These are phyloP conservation scores for Acer saccharum DNA, from an alignment of 345 rosid species.

Conservation along the genomic window DNA sequence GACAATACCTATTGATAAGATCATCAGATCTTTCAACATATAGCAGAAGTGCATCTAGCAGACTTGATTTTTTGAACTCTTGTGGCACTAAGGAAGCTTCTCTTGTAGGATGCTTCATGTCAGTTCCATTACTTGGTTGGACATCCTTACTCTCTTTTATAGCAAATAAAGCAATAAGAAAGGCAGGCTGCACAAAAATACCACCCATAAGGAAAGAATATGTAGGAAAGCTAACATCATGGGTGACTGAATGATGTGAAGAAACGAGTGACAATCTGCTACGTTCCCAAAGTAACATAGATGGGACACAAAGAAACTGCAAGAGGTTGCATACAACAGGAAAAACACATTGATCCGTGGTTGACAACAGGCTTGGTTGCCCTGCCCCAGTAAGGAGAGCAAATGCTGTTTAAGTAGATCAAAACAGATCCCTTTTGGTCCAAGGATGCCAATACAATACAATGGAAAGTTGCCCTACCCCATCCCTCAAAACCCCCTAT, in stretches of 20 bases:
- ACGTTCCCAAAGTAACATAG: background rate
- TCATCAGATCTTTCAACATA: constrained; percentile 58
- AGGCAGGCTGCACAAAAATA: constrained; percentile 71
- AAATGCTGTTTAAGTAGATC: background rate
- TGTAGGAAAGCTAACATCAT: constrained; percentile 6
- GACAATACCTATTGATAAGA: constrained; percentile 62
- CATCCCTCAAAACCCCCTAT: background rate
- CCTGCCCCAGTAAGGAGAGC: background rate
- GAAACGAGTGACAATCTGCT: background rate
- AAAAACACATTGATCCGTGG: background rate
- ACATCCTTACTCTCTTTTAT: constrained; percentile 39
- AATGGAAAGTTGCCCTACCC: background rate
- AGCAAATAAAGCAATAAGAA: constrained; percentile 62
- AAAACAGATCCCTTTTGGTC: background rate
- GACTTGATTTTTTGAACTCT: constrained; percentile 43
- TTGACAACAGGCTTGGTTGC: constrained; percentile 4
- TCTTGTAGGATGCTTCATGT: constrained; percentile 36
- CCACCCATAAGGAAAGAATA: constrained; percentile 13
- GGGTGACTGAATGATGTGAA: background rate
- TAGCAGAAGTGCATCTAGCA: constrained; percentile 50
- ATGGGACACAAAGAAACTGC: background rate
- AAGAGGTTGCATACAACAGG: background rate
- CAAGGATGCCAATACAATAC: background rate
- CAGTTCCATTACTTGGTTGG: constrained; percentile 33
- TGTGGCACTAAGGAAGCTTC: constrained; percentile 35